Evolutionary conservation across 345 rosid genomes (phyloP), one percentile per base, ranked within the genome.

Genomic region (Laguncularia racemosa): DNA sequence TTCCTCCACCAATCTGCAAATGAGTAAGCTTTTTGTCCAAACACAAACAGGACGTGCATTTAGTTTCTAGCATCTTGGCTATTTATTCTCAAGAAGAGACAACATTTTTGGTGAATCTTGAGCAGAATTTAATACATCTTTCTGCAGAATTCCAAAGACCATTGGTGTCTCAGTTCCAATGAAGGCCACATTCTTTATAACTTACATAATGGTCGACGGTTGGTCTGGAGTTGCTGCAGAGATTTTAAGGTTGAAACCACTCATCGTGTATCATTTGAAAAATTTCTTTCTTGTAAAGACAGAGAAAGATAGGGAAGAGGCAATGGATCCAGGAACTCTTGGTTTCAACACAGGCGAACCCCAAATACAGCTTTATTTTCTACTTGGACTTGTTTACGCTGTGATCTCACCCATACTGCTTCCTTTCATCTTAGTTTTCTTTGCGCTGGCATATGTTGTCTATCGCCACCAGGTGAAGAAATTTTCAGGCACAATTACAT

Each of bases 151-250:
- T 60, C 97, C 99, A 20, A 81, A 76, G 79, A 89, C 96, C 15
- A 74, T 93, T 0, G 97, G 97, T 9, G 84, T 71, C 52, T 86
- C 99, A 9, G 86, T 93, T 69, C 99, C 99, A 14, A 89, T 86
- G 96, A 93, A 93, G 68, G 98, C 97, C 46, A 88, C 98, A 4
- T 91, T 91, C 81, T 91, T 91, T 76, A 88, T 91, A 55, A 91
- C 98, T 7, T 91, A 86, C 60, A 78, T 88, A 55, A 91, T 88
- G 96, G 98, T 89, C 16, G 98, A 89, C 20, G 98, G 99, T 53
- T 92, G 99, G 97, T 97, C 99, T 28, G 97, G 99, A 67, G 93
- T 84, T 19, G 99, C 99, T 5, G 99, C 84, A 48, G 97, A 92
- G 76, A 89, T 89, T 52, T 68, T 92, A 16, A 75, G 99, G 71